Evolutionary conservation across 129 eudicot genomes (phyloP).

Genomic region (Logfia minima): DNA sequence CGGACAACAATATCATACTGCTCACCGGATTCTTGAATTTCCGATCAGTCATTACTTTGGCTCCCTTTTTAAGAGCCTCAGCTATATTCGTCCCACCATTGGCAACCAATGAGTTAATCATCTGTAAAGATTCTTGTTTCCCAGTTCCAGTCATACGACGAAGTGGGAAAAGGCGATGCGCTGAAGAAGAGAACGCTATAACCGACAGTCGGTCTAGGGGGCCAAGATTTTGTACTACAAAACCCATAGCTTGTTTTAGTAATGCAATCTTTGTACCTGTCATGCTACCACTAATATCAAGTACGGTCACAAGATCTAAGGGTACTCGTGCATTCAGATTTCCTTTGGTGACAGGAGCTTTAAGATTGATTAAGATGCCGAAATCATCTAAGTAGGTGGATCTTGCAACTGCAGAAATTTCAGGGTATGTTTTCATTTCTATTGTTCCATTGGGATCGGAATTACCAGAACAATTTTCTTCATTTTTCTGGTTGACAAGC

Average conservation of each 20-base stretch:
- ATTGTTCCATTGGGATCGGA: conserved; percentile 32
- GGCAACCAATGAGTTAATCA: conserved; percentile 61
- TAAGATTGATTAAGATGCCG: conserved; percentile 61
- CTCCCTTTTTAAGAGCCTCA: conserved; percentile 72
- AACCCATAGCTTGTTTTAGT: conserved; percentile 89
- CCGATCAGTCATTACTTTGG: conserved; percentile 70
- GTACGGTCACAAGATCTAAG: conserved; percentile 78
- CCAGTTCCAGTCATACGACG: conserved; percentile 72
- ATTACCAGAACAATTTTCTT: conserved; percentile 27
- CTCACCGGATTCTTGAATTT: conserved; percentile 63
- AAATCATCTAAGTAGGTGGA: conserved; percentile 46
- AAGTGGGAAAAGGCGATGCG: conserved; percentile 77
- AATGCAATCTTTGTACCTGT: conserved; percentile 86
- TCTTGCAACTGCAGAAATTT: conserved; percentile 61
- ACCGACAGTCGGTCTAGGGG: conserved; percentile 80
- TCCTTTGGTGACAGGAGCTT: conserved; percentile 57
- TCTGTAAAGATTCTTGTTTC: conserved; percentile 64
- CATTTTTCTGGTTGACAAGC: conserved; percentile 27
- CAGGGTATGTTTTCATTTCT: conserved; percentile 66
- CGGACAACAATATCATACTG: conserved; percentile 81
- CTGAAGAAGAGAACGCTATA: conserved; percentile 80
- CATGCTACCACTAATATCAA: conserved; percentile 97
- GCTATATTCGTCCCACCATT: conserved; percentile 89
- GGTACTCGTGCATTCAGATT: conserved; percentile 53
- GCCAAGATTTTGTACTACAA: conserved; percentile 76